Conservation (phyloP, 306 rosid species). For the Castanea crenata region DNA sequence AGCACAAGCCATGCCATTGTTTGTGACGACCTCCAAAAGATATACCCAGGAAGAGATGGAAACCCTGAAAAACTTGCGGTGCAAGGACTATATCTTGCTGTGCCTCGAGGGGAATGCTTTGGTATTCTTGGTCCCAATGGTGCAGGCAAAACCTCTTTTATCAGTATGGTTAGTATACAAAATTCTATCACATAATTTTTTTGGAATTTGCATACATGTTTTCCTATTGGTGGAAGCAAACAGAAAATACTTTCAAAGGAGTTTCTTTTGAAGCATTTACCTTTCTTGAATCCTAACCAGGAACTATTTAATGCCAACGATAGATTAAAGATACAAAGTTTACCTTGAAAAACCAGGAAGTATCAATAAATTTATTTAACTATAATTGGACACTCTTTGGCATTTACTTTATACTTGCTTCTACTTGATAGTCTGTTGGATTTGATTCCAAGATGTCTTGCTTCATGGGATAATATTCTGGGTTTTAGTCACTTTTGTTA, state of each 20-base stretch:
- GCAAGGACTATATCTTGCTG: constrained; percentile 78
- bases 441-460: constrained; percentile 1
- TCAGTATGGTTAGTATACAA: constrained; percentile 65
- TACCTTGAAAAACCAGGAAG: too few species aligned
- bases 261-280: not conserved
- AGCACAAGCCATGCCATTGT: constrained; percentile 51
- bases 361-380: too few species aligned
- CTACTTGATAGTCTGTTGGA: not conserved
- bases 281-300: not conserved
- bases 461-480: not conserved
- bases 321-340: too few species aligned
- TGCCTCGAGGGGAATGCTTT: constrained; percentile 86
- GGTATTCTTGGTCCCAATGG: constrained; percentile 96
- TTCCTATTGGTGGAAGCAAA: not conserved
- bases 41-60: constrained; percentile 78
- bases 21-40: constrained; percentile 66
- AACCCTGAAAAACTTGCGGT: constrained; percentile 81
- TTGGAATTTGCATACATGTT: not conserved
- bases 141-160: constrained; percentile 92
- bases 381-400: too few species aligned
- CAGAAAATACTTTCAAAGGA: not conserved
- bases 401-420: not conserved
- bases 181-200: not conserved
- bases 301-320: not conserved
- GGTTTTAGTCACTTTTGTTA: constrained; percentile 11